Evolutionary conservation across 495 filamentous ascomycete species (phyloP).

Genomic region (Aspergillus bertholletiae): DNA sequence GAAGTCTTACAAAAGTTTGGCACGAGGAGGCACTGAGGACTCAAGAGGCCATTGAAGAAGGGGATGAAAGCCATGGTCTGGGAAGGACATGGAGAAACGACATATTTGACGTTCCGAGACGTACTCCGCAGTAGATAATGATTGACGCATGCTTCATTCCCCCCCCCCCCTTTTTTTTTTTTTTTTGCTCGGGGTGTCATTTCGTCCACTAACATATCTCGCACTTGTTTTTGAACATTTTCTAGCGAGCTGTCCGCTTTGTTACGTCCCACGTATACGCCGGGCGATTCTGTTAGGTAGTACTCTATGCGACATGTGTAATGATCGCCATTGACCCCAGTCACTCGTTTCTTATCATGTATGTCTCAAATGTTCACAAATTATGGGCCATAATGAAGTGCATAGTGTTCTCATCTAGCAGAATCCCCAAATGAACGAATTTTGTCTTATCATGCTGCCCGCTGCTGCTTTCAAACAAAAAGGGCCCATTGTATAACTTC

Average conservation of each 20-base stretch:
- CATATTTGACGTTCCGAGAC: slow-evolving; percentile 66
- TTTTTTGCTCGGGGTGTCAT: neutral
- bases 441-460: too few species aligned
- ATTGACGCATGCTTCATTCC: neutral
- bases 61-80: slow-evolving; percentile 41
- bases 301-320: neutral
- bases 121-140: slow-evolving; percentile 1
- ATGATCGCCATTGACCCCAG: neutral
- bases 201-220: neutral
- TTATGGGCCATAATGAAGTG: neutral
- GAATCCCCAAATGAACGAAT: neutral
- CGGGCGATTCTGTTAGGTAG: neutral
- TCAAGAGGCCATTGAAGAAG: slow-evolving; percentile 57
- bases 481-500: too few species aligned
- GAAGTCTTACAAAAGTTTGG: slow-evolving; percentile 83
- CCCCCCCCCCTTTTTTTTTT: too few species aligned
- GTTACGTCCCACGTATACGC: neutral
- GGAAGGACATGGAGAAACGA: slow-evolving; percentile 69
- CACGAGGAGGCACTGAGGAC: slow-evolving; percentile 71
- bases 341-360: neutral
- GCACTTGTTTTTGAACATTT: neutral
- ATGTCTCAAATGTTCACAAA: neutral
- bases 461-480: too few species aligned
- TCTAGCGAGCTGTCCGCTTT: neutral
- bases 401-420: neutral